phyloP scores from a whole-genome alignment of 2,329 filamentous ascomycete genomes.

The Ophiostoma sp. region DNA sequence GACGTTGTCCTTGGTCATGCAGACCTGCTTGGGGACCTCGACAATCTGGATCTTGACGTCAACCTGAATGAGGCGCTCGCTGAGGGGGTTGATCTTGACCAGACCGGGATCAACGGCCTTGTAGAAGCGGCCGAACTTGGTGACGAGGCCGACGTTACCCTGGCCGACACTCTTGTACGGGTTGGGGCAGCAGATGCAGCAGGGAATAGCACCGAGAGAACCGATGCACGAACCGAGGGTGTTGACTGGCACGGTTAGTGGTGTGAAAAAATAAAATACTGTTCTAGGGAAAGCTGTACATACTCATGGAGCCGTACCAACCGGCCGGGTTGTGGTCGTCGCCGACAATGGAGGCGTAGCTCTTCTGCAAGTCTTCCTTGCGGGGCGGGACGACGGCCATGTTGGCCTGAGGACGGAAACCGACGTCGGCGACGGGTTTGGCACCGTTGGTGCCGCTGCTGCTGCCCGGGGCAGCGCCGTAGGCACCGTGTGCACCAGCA shows the following conservation, averaged over 20 bases:
- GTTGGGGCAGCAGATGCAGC: constrained; percentile 90
- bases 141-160: constrained; percentile 92
- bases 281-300: too few species aligned
- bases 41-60: constrained; percentile 99
- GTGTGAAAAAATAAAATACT: too few species aligned
- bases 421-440: constrained; percentile 31
- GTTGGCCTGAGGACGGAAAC: constrained; percentile 53
- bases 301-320: constrained; percentile 89
- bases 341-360: constrained; percentile 66
- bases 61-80: constrained; percentile 83
- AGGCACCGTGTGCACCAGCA: not conserved
- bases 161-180: constrained; percentile 91
- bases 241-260: constrained; percentile 27
- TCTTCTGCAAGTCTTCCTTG: constrained; percentile 79
- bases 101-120: constrained; percentile 95
- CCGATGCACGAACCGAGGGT: constrained; percentile 74
- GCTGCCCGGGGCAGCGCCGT: not conserved
- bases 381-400: constrained; percentile 77
- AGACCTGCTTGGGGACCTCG: constrained; percentile 92
- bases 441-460: not conserved
- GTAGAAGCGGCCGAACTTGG: constrained; percentile 93
- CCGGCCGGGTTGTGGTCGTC: constrained; percentile 71
- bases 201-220: constrained; percentile 80
- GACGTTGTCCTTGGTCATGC: constrained; percentile 99
- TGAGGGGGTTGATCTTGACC: constrained; percentile 95